A percentile compares a stretch with the other conserved stretches of the same genome.
These are phyloP conservation scores for Rhizomucor miehei DNA, from an alignment of 371 early-diverging fungal genomes.

Conservation along the genomic window DNA sequence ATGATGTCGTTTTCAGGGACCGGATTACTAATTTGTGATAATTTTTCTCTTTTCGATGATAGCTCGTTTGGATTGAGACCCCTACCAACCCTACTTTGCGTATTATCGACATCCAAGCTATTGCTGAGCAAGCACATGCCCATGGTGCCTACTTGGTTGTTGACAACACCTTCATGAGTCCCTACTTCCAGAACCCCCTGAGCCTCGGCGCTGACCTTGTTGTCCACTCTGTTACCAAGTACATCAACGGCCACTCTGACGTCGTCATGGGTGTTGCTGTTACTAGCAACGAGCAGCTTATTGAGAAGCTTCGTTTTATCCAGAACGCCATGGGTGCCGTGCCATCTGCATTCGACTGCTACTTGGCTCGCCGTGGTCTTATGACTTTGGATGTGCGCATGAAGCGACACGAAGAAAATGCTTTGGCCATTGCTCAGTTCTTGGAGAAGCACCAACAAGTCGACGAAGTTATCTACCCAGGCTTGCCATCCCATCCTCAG, in stretches of 20 bases:
- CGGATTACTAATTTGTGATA: background rate
- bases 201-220: conserved; percentile 93
- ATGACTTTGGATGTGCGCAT: conserved; percentile 96
- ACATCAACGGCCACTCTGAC: conserved; percentile 98
- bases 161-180: conserved; percentile 98
- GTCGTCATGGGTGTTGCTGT: conserved; percentile 96
- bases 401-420: conserved; percentile 87
- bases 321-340: conserved; percentile 96
- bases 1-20: background rate
- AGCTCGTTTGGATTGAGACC: conserved; percentile 92
- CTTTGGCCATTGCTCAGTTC: conserved; percentile 71
- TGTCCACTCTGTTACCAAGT: conserved; percentile 98
- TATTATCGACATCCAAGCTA: conserved; percentile 87
- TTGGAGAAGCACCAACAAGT: conserved; percentile 65
- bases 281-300: conserved; percentile 71
- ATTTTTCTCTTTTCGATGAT: background rate
- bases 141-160: conserved; percentile 85
- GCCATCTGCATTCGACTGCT: conserved; percentile 97
- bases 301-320: conserved; percentile 80
- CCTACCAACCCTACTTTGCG: conserved; percentile 97
- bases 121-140: conserved; percentile 80
- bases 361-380: conserved; percentile 91
- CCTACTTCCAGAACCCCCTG: conserved; percentile 95
- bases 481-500: conserved; percentile 77
- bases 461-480: conserved; percentile 83